Evolutionary conservation across 139 green algal genomes (phyloP).

Genomic region (Picochlorum sp.): DNA sequence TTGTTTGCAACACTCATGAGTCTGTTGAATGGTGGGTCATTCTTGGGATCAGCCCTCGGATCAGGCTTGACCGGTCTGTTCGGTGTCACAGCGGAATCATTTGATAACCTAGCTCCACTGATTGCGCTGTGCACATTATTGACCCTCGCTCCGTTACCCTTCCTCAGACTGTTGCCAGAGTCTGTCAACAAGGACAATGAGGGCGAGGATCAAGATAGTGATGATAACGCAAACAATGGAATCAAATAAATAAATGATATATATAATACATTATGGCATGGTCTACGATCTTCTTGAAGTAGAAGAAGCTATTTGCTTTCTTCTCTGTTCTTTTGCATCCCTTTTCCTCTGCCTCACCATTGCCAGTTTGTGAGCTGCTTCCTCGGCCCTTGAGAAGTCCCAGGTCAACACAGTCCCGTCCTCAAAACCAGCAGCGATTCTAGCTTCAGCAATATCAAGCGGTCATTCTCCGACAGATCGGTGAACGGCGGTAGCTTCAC

Average conservation of each 20-base stretch:
- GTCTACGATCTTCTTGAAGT: not conserved
- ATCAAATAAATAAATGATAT: too few species aligned
- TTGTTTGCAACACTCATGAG: constrained; percentile 96
- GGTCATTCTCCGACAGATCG: too few species aligned
- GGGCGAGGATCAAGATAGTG: not conserved
- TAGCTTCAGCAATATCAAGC: too few species aligned
- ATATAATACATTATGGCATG: too few species aligned
- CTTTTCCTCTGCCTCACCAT: constrained; percentile 1
- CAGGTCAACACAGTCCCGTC: constrained; percentile 13
- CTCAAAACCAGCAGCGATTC: too few species aligned
- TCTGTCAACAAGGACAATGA: constrained; percentile 4
- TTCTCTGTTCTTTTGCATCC: not conserved
- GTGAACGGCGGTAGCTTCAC: too few species aligned
- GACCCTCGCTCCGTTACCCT: constrained; percentile 42
- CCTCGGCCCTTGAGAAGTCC: constrained; percentile 21
- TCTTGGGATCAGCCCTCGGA: constrained; percentile 52
- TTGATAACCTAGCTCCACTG: constrained; percentile 51
- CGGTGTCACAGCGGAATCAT: constrained; percentile 62
- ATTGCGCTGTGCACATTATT: constrained; percentile 51
- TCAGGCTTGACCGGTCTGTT: constrained; percentile 59
- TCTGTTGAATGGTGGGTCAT: constrained; percentile 75
- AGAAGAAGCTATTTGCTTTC: not conserved
- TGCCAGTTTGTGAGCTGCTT: not conserved
- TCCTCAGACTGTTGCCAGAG: constrained; percentile 50
- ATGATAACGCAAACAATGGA: not conserved